A percentile compares a stretch with the other conserved stretches of the same genome.
Evolutionary conservation across 1,284 basidiomycete genomes (phyloP).

Genomic region (Mycena citricolor): DNA sequence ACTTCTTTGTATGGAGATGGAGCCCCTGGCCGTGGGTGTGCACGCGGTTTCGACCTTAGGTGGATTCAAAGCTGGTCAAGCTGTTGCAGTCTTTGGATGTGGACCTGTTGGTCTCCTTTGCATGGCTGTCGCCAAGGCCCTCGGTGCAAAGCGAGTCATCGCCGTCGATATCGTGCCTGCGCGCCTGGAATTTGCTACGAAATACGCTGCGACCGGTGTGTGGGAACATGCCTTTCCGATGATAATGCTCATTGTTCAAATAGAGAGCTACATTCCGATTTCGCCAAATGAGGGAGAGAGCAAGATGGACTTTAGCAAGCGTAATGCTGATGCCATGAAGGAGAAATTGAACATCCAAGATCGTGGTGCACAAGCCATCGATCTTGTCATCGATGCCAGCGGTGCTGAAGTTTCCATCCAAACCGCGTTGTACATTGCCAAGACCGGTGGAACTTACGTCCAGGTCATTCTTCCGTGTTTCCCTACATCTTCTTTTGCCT

Average conservation of each 20-base stretch:
- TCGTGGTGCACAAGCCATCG: slow-evolving; percentile 58
- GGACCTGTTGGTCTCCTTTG: slow-evolving; percentile 92
- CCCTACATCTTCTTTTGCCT: not conserved
- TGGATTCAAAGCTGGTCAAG: slow-evolving; percentile 68
- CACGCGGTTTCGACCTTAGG: slow-evolving; percentile 85
- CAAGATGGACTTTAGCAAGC: slow-evolving; percentile 65
- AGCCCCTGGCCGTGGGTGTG: slow-evolving; percentile 90
- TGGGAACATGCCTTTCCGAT: too few relatives aligned
- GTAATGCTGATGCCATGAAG: slow-evolving; percentile 63
- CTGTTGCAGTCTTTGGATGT: slow-evolving; percentile 82
- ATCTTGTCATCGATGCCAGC: slow-evolving; percentile 81
- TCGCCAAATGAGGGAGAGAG: slow-evolving; percentile 64
- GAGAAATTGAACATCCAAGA: slow-evolving; percentile 58
- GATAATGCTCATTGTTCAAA: too few relatives aligned
- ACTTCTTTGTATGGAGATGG: slow-evolving; percentile 59
- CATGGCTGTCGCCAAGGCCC: slow-evolving; percentile 90
- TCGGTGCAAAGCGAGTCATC: slow-evolving; percentile 80
- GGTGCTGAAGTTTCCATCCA: slow-evolving; percentile 88
- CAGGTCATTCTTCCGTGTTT: slow-evolving; percentile 43
- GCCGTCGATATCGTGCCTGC: slow-evolving; percentile 83
- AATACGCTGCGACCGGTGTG: slow-evolving; percentile 85
- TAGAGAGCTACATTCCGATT: slow-evolving; percentile 62
- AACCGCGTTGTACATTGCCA: slow-evolving; percentile 75
- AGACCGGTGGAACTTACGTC: slow-evolving; percentile 71
- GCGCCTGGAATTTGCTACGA: slow-evolving; percentile 85